Evolutionary conservation across 202 grass and related monocot genomes (phyloP), one percentile per base, ranked within the genome.

Genomic region (Eragrostis tef): DNA sequence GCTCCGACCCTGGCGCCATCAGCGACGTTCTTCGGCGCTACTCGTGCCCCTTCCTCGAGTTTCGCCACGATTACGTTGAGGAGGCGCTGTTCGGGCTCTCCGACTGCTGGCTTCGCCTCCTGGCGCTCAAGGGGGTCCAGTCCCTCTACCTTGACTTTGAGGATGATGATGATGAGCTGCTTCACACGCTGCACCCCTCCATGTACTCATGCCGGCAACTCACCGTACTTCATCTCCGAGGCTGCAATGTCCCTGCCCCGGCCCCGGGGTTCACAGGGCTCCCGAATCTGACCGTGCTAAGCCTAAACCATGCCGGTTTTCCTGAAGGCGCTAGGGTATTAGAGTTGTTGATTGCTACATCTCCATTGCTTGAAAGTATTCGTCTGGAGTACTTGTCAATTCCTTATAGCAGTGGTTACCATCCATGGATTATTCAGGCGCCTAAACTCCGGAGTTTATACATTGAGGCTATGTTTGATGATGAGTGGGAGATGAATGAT

Each of bases 141-240:
- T 17, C 41, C 27, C 47, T 84, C 5, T 3, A 2, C 11, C 25
- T 77, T n/a, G 20, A 67, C 13, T 71, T 67, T 27, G 0, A 64
- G 15, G 7, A 9, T 11, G 12, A 6, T 2, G 22, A 60, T 13
- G 57, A 14, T 3, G 31, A 41, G 2, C 2, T 2, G 19, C 6
- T 12, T 1, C 22, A 67, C 20, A 59, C 24, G 48, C 44, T 56
- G 34, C 39, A 42, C 41, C 7, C 6, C 20, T 62, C 54, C 56
- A 62, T 76, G 20, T 76, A 62, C 56, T 76, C 73, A 12, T 76
- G 73, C 73, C 7, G 73, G 1, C n/a, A 7, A 0, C 29, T 84
- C 17, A 41, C 39, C 6, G 11, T 24, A 9, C 71, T 84, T 7
- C 5, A 58, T 6, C 60, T 84, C 15, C 9, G 6, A 1, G 24